Conservation (phyloP, 768 basidiomycete genomes). For the Hypsizygus marmoreus region DNA sequence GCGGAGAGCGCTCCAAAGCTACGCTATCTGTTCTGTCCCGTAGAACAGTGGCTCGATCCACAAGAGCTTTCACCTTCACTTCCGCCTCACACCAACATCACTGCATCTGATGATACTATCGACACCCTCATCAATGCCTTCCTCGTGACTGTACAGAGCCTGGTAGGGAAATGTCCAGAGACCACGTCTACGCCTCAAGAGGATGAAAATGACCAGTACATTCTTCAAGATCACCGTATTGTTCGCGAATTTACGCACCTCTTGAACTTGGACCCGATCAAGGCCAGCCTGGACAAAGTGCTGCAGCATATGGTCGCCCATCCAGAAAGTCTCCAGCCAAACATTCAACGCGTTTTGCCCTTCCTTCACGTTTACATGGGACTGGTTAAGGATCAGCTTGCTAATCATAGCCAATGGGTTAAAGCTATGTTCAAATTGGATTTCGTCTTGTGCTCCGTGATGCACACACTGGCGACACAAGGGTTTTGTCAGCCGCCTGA, state of each 20-base stretch:
- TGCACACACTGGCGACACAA: slow-evolving; percentile 73
- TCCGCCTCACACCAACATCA: slow-evolving; percentile 1
- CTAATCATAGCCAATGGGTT: slow-evolving; percentile 61
- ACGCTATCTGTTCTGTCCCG: slow-evolving; percentile 33
- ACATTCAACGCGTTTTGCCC: slow-evolving; percentile 58
- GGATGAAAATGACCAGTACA: slow-evolving; percentile 49
- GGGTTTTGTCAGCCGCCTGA: slow-evolving; percentile 95
- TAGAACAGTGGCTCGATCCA: slow-evolving; percentile 31
- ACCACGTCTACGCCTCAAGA: slow-evolving; percentile 18
- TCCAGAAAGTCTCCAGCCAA: slow-evolving; percentile 30
- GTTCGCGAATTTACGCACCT: slow-evolving; percentile 48
- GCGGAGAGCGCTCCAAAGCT: slow-evolving; percentile 26
- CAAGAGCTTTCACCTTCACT: slow-evolving; percentile 21
- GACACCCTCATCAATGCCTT: slow-evolving; percentile 60
- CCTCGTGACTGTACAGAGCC: slow-evolving; percentile 64
- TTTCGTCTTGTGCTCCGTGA: slow-evolving; percentile 72
- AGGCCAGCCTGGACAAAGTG: slow-evolving; percentile 39
- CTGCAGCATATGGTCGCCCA: slow-evolving; percentile 40
- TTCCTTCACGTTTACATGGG: slow-evolving; percentile 70
- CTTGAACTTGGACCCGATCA: slow-evolving; percentile 49
- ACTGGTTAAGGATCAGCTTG: slow-evolving; percentile 61
- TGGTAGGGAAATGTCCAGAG: slow-evolving; percentile 45
- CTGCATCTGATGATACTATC: slow-evolving; percentile 22
- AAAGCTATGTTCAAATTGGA: slow-evolving; percentile 83
- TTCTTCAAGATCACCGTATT: slow-evolving; percentile 47